phyloP scores from a whole-genome alignment of 805 yeast genomes.

The Yarrowia deformans region DNA sequence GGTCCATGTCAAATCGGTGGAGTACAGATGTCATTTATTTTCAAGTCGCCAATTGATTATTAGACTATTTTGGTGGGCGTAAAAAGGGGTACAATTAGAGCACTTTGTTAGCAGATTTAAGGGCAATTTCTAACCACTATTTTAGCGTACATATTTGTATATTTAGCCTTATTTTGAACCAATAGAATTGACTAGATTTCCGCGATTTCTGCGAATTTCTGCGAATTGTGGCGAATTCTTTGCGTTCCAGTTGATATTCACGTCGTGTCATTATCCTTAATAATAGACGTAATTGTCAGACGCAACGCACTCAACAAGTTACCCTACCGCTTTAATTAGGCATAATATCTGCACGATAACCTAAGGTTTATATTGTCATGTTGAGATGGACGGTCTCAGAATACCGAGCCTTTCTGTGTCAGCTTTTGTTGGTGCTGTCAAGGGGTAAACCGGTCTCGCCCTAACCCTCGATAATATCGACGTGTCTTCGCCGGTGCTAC shows the following conservation, averaged over 20 bases:
- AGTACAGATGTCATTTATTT: background rate
- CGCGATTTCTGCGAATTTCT: background rate
- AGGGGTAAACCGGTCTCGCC: background rate
- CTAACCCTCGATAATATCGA: background rate
- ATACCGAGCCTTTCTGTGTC: background rate
- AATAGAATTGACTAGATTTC: too few relatives aligned
- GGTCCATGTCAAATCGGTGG: background rate
- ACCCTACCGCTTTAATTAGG: constrained; percentile 30
- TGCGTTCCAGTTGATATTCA: too few relatives aligned
- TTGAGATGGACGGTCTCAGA: background rate
- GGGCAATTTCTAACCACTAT: too few relatives aligned
- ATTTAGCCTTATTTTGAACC: too few relatives aligned
- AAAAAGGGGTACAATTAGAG: constrained; percentile 1
- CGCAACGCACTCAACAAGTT: constrained; percentile 7
- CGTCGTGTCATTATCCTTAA: too few relatives aligned
- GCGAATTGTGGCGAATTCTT: background rate
- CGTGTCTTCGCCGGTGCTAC: background rate
- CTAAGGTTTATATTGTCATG: background rate
- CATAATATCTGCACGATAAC: constrained; percentile 30
- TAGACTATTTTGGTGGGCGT: background rate
- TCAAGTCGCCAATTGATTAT: background rate
- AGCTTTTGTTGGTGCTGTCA: too few relatives aligned
- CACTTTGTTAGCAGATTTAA: too few relatives aligned
- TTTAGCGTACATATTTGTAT: too few relatives aligned
- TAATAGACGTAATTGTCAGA: too few relatives aligned